phyloP scores from a whole-genome alignment of 768 basidiomycete genomes.

The Trametes punicea region DNA sequence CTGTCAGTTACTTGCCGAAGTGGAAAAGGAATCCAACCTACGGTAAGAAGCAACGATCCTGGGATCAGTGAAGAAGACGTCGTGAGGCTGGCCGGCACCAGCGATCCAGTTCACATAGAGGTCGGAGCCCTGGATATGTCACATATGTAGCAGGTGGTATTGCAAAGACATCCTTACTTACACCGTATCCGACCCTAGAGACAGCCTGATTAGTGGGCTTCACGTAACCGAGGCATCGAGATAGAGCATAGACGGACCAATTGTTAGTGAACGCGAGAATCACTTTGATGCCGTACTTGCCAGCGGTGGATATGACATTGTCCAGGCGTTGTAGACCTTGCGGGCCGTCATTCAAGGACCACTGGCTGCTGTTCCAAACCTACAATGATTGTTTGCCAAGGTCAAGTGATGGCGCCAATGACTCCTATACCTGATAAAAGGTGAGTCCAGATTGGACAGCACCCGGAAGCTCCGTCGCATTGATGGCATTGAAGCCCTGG shows the following conservation, averaged over 20 bases:
- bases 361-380: conserved; percentile 50
- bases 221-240: neutral
- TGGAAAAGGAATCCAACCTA: conserved; percentile 5
- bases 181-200: conserved; percentile 54
- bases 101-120: conserved; percentile 32
- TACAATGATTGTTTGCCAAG: conserved; percentile 17
- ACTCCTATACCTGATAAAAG: conserved; percentile 41
- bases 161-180: conserved; percentile 26
- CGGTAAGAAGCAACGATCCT: conserved; percentile 30
- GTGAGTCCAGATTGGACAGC: conserved; percentile 43
- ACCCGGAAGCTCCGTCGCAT: conserved; percentile 41
- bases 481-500: conserved; percentile 41
- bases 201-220: neutral
- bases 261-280: conserved; percentile 56
- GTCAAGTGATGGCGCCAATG: neutral
- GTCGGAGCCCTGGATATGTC: conserved; percentile 31
- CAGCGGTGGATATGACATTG: conserved; percentile 46
- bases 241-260: conserved; percentile 35
- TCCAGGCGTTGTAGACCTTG: conserved; percentile 55
- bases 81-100: conserved; percentile 26
- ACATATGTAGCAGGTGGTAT: neutral
- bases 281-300: conserved; percentile 47
- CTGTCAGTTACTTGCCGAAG: neutral
- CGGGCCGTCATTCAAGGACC: conserved; percentile 48
- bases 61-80: conserved; percentile 32